phyloP scores from a whole-genome alignment of 2,329 filamentous ascomycete species.

The Hypomyces rosellus region DNA sequence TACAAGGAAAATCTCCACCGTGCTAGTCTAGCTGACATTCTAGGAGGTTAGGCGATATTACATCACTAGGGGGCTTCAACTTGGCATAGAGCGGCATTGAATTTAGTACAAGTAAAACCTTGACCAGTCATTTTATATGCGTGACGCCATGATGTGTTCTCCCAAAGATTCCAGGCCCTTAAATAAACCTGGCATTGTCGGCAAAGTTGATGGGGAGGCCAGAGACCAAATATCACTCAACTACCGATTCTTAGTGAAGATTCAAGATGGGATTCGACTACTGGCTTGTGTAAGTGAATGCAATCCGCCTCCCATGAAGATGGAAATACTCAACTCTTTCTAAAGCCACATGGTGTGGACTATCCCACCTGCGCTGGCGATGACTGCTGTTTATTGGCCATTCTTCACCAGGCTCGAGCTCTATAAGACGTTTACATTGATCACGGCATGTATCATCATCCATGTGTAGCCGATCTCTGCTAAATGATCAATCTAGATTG shows the following conservation, averaged over 20 bases:
- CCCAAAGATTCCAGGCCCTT: too few relatives aligned
- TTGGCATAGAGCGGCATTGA: too few relatives aligned
- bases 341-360: conserved; percentile 6
- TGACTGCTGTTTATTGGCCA: conserved; percentile 29
- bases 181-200: too few relatives aligned
- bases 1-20: too few relatives aligned
- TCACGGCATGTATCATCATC: conserved; percentile 36
- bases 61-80: too few relatives aligned
- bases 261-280: neutral
- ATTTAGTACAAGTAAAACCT: too few relatives aligned
- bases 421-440: conserved; percentile 55
- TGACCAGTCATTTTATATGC: too few relatives aligned
- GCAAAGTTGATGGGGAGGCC: too few relatives aligned
- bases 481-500: conserved; percentile 22
- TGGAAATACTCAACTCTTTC: neutral
- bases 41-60: too few relatives aligned
- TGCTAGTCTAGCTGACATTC: too few relatives aligned
- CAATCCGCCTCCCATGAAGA: neutral
- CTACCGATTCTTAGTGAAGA: neutral
- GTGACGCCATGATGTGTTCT: too few relatives aligned
- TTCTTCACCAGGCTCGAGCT: conserved; percentile 56
- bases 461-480: neutral
- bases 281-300: neutral
- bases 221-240: too few relatives aligned
- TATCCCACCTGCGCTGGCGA: conserved; percentile 5